phyloP scores from a whole-genome alignment of 495 filamentous ascomycete genomes.

The Aspergillus bertholletiae region DNA sequence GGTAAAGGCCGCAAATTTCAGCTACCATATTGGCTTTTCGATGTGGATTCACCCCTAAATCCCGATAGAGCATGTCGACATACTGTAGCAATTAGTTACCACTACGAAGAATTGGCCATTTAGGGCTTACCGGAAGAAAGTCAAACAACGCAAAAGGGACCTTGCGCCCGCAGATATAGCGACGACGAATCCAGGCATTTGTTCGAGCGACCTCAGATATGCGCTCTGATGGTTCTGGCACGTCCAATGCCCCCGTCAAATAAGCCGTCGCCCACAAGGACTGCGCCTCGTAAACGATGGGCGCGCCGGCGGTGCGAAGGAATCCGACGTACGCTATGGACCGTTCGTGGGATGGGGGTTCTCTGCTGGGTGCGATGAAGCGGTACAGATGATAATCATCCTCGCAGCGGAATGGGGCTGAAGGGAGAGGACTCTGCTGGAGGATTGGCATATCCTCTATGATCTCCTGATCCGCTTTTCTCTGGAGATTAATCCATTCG shows the following conservation, averaged over 20 bases:
- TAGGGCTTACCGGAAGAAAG: not conserved
- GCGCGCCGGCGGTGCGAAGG: conserved; percentile 48
- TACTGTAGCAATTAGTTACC: not conserved
- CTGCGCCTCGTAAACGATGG: conserved; percentile 53
- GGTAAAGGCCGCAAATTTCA: not conserved
- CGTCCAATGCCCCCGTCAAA: conserved; percentile 27
- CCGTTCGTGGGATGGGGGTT: conserved; percentile 38
- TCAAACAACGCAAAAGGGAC: not conserved
- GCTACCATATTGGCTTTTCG: not conserved
- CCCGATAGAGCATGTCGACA: not conserved
- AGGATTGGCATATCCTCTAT: not conserved
- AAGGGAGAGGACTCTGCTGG: too few species aligned
- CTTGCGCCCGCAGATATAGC: not conserved
- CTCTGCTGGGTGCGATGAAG: not conserved
- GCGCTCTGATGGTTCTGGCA: conserved; percentile 4
- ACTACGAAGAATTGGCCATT: not conserved
- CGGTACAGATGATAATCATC: not conserved
- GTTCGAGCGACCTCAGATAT: not conserved
- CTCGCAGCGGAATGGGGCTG: too few species aligned
- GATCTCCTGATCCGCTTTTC: not conserved
- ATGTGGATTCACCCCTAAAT: not conserved
- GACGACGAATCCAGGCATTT: not conserved
- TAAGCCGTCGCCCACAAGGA: conserved; percentile 60
- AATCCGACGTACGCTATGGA: conserved; percentile 57
- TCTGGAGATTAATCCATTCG: too few species aligned